Base-by-base conservation (phyloP, 2,329 filamentous ascomycete species). In the Alternaria arbusti region DNA sequence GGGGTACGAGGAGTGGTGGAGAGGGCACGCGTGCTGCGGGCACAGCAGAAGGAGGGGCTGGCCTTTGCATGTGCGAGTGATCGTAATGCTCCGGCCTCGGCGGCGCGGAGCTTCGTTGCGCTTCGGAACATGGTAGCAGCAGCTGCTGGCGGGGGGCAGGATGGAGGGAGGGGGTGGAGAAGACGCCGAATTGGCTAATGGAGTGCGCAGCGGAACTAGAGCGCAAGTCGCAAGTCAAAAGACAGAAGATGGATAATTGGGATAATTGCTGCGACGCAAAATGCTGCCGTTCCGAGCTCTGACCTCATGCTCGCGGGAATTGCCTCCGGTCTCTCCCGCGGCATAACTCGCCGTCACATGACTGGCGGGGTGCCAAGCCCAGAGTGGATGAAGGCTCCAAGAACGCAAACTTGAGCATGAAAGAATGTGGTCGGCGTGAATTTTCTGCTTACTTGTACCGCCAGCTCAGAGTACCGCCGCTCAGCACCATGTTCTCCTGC, bases 31-130 rank as follows among this genome's bases (percentile, higher is more conserved):
- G 66, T 55, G 47, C 59, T 69, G 61, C 68, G 69, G 66, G 61
- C 56, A 58, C 65, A 65, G 68, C 64, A 64, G 58, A 72, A 64
- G 65, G 76, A 77, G 75, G 75, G 76, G 73, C 59, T 71, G 57
- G 65, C 55, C 65, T 66, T 75, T 54, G 75, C 77, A 79, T 79
- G 75, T 79, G 78, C 73, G 64, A 75, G 67, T 67, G 73, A 74
- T 50, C 73, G 74, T 64, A 76, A 57, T 51, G 68, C 68, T 54
- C 74, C 70, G 65, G 73, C 75, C 75, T 79, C 78, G 77, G 78
- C 72, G 74, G 73, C 64, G 57, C 74, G 70, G 66, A 78, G 69
- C 70, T 70, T 75, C 55, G 70, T 70, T 45, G 74, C 74, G 61
- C 73, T 70, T 64, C 78, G 76, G 69, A 79, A 76, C 78, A 79